Base-by-base conservation (phyloP, 1,284 basidiomycete species). In the Trichosporon faecale region DNA sequence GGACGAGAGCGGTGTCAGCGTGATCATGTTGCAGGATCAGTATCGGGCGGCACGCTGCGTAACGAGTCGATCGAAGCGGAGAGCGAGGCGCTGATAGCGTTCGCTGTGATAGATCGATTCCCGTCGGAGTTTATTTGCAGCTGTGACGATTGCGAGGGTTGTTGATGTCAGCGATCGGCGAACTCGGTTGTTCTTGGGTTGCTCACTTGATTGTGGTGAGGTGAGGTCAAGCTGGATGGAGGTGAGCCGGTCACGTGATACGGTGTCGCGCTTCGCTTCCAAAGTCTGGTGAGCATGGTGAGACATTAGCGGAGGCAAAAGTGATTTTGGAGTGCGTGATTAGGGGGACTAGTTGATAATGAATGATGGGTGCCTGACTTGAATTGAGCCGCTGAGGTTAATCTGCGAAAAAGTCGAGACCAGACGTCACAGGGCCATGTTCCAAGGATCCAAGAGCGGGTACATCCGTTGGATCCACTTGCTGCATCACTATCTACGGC, bases 1-100 rank as follows among this genome's bases (percentile, higher is more conserved):
- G 40, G 94, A 92, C 31, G 92, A 91, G 52, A 95, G 85, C 1
- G 93, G 91, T n/a, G 91, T 94, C 82, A 96, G 93, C 37, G 92
- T 95, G 84, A 96, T 93, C 93, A 95, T 95, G 23, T 16, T 64
- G 66, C 52, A 44, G 25, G 37, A 21, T 64, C 27, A 31, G 55
- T 29, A 27, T 16, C 27, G 16, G 27, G 14, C 57, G 57, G 57
- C 29, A 31, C 57, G 57, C 16, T n/a, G 57, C 57, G 57, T 4
- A 16, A 21, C 40, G 40, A 8, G 40, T 52, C 23, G 49, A 23
- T 52, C 49, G 21, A 8, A 18, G 9, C 18, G 18, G 18, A 8
- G 49, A 25, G 21, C 21, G 23, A 6, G 7, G 49, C 6, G 5
- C 21, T 37, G 7, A 21, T 7, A 44, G 40, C 40, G 4, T 23